Evolutionary conservation across 2,329 filamentous ascomycete species (phyloP), one percentile per base, ranked within the genome.

Genomic region (Aspergillus sergii): DNA sequence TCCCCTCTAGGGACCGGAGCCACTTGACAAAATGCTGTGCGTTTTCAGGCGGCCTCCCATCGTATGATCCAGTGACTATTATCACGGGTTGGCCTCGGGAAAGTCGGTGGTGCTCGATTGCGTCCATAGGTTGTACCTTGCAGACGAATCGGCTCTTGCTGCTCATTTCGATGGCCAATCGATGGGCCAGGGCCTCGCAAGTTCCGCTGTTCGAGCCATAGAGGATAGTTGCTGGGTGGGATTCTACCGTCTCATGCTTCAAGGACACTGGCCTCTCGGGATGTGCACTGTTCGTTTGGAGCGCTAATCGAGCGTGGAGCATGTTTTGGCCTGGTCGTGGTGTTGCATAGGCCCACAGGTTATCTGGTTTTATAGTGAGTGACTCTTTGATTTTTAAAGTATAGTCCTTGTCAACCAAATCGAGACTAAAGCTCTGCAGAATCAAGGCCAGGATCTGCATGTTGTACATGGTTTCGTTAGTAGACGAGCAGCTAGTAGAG

Each of bases 181-280:
- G 81, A 64, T 89, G 84, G 0, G 91, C 88, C 46, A 93, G 82
- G 1, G 87, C 82, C 73, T 92, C 88, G 73, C 91, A 93, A 1
- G 91, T 93, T 0, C 91, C 91, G 2, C 86, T 88, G 71, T 92
- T 92, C 16, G 88, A 90, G 2, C 91, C 91, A 70, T 91, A 93
- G 34, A 89, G 84, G 23, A 94, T 84, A 19, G 84, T 84, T 65
- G 93, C 78, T 1, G 81, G 80, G 66, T 64, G 62, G 55, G 78
- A 77, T 36, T 86, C 78, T 28, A 19, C 43, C n/a, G n/a, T 8
- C 43, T 11, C n/a, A n/a, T 11, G 43, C 19, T 21, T 23, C 9
- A 21, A 46, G 9, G 8, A 30, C 30, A 30, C 2, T 9, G 10
- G 8, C 1, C 30, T 8, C 30, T 30, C 30, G 1, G 30, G 30